These are phyloP conservation scores for Ogataea saltuana DNA, from an alignment of 805 yeast species.

Conservation along the genomic window DNA sequence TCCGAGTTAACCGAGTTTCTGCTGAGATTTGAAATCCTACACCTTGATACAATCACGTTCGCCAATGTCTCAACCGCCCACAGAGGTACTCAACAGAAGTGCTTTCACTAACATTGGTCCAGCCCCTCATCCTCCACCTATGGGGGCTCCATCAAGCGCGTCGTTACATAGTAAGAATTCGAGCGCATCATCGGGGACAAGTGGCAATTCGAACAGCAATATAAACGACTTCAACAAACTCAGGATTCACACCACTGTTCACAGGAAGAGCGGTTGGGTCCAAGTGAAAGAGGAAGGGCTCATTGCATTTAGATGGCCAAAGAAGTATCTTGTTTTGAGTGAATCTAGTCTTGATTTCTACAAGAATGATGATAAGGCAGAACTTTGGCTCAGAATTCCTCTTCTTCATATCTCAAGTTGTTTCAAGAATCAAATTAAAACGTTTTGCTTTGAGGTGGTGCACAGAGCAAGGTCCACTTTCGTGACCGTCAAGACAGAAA, in stretches of 20 bases:
- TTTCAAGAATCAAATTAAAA: conserved; percentile 67
- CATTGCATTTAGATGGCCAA: conserved; percentile 89
- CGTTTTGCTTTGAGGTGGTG: conserved; percentile 78
- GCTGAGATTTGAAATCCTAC: background rate
- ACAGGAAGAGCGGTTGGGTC: conserved; percentile 75
- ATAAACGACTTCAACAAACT: conserved; percentile 13
- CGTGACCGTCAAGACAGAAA: conserved; percentile 73
- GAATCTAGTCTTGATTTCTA: conserved; percentile 76
- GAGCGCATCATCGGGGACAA: conserved; percentile 34
- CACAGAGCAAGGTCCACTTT: conserved; percentile 66
- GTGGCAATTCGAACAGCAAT: conserved; percentile 22
- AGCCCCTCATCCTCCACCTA: conserved; percentile 27
- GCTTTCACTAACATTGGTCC: conserved; percentile 29
- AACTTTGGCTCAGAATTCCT: conserved; percentile 53
- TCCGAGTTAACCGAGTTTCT: background rate
- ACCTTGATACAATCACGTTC: background rate
- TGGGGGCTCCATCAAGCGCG: conserved; percentile 10
- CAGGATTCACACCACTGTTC: conserved; percentile 36
- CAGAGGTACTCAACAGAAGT: conserved; percentile 17
- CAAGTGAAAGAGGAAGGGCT: conserved; percentile 91
- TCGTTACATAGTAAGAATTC: conserved; percentile 37
- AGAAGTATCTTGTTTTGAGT: conserved; percentile 74
- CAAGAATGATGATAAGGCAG: conserved; percentile 59
- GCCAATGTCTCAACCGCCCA: conserved; percentile 20
- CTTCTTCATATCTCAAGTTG: conserved; percentile 62